Percentiles rank a stretch among this genome's conserved stretches.
phyloP scores from a whole-genome alignment of 352 stramenopile species.

The Pythium coloratum region DNA sequence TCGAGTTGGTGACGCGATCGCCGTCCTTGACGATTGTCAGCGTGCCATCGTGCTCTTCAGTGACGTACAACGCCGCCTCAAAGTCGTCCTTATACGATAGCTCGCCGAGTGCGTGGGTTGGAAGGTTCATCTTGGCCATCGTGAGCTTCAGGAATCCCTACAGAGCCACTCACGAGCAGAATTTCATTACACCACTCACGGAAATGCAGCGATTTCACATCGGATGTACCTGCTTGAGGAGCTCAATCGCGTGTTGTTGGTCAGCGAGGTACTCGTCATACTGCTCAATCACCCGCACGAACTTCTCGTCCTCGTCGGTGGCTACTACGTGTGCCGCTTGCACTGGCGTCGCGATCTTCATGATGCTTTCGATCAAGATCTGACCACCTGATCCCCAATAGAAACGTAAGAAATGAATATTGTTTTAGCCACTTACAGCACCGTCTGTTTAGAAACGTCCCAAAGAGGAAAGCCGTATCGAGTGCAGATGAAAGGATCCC shows the following conservation, averaged over 20 bases:
- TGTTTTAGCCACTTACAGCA: too few relatives aligned
- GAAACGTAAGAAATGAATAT: too few relatives aligned
- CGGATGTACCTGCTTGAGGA: slow-evolving; percentile 53
- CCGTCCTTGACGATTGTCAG: slow-evolving; percentile 8
- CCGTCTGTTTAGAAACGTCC: too few relatives aligned
- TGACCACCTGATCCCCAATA: too few relatives aligned
- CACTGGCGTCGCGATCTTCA: not conserved
- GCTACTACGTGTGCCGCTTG: slow-evolving; percentile 6
- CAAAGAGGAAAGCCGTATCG: too few relatives aligned
- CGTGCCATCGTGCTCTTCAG: slow-evolving; percentile 21
- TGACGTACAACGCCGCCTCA: slow-evolving; percentile 36
- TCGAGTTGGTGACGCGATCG: not conserved
- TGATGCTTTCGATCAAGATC: not conserved
- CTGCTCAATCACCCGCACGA: slow-evolving; percentile 44
- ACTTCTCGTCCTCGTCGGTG: slow-evolving; percentile 30
- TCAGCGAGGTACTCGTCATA: slow-evolving; percentile 54
- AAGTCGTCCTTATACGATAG: slow-evolving; percentile 65
- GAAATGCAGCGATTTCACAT: not conserved
- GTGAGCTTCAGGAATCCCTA: slow-evolving; percentile 75
- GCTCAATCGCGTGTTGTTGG: slow-evolving; percentile 43
- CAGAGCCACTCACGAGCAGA: not conserved
- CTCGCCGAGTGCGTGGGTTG: slow-evolving; percentile 51
- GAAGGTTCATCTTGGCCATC: slow-evolving; percentile 51
- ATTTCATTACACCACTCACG: too few relatives aligned
- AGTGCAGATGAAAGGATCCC: too few relatives aligned